Conservation (phyloP, 352 stramenopile genomes). For the Globisporangium canariense region DNA sequence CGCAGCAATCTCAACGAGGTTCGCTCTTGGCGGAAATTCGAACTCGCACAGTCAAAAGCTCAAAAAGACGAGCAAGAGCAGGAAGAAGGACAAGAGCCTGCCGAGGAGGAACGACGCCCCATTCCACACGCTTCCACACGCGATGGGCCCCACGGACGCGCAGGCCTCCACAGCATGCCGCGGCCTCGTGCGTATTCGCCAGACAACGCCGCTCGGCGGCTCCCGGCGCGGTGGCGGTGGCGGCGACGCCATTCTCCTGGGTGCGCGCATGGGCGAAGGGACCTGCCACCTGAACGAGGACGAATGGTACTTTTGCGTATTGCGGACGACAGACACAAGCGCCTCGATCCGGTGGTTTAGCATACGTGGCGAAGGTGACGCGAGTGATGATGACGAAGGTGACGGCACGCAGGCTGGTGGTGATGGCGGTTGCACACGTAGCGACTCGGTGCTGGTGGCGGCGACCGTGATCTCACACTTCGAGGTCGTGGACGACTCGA, state of each 20-base stretch:
- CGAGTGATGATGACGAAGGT: constrained; percentile 26
- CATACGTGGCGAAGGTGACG: constrained; percentile 28
- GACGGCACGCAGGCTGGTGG: neutral
- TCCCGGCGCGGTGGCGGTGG: neutral
- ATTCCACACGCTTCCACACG: neutral
- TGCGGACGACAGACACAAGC: constrained; percentile 5
- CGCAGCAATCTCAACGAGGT: no score
- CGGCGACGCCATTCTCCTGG: constrained; percentile 8
- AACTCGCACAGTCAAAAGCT: neutral
- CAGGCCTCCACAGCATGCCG: constrained; percentile 15
- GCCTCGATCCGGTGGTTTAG: constrained; percentile 40
- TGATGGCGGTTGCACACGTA: neutral
- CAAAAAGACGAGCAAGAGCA: neutral
- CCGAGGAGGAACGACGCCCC: neutral
- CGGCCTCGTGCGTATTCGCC: constrained; percentile 41
- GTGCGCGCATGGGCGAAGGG: constrained; percentile 12
- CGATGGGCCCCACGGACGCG: constrained; percentile 2
- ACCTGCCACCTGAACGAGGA: constrained; percentile 28
- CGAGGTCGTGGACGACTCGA: constrained; percentile 37
- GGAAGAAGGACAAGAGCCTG: no score
- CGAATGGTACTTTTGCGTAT: constrained; percentile 50
- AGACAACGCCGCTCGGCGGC: constrained; percentile 26
- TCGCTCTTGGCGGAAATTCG: neutral
- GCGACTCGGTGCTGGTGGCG: constrained; percentile 27
- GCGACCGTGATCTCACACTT: constrained; percentile 37